Conservation (phyloP, 768 basidiomycete genomes). For the Tricholoma bakamatsutake region DNA sequence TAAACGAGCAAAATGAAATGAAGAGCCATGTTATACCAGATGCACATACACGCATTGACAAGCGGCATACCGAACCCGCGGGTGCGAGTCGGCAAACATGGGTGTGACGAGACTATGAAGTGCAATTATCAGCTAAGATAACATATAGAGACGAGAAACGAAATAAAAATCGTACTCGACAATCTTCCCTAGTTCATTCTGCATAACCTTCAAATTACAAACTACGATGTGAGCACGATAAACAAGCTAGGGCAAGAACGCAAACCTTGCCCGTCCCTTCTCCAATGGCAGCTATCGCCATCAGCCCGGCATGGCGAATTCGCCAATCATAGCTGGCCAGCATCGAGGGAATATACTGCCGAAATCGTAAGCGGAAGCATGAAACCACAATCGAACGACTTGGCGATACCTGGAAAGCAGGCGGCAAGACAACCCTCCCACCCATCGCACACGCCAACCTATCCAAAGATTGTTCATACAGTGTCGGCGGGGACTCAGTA, state of each 20-base stretch:
- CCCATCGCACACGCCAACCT: constrained; percentile 76
- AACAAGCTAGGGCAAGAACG: neutral
- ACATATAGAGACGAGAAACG: neutral
- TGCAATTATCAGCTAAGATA: neutral
- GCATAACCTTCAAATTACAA: constrained; percentile 50
- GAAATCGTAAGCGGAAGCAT: neutral
- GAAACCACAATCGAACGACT: neutral
- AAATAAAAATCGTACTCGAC: constrained; percentile 52
- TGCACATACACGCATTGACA: constrained; percentile 78
- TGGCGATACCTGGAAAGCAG: constrained; percentile 55
- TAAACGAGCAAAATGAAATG: constrained; percentile 21
- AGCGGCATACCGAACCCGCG: constrained; percentile 69
- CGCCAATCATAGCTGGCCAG: constrained; percentile 81
- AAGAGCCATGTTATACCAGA: neutral
- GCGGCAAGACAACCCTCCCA: constrained; percentile 68
- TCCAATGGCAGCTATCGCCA: constrained; percentile 81
- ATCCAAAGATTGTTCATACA: constrained; percentile 82
- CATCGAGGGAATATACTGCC: constrained; percentile 72
- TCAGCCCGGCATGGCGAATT: constrained; percentile 76
- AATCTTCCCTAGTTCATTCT: constrained; percentile 75
- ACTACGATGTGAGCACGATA: constrained; percentile 1
- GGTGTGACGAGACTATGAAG: constrained; percentile 60
- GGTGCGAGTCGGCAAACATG: constrained; percentile 75
- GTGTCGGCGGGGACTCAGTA: constrained; percentile 59
- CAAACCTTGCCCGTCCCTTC: constrained; percentile 74